Evolutionary conservation across 2,329 filamentous ascomycete genomes (phyloP), one percentile per base, ranked within the genome.

Genomic region (Trichoderma brevicompactum): DNA sequence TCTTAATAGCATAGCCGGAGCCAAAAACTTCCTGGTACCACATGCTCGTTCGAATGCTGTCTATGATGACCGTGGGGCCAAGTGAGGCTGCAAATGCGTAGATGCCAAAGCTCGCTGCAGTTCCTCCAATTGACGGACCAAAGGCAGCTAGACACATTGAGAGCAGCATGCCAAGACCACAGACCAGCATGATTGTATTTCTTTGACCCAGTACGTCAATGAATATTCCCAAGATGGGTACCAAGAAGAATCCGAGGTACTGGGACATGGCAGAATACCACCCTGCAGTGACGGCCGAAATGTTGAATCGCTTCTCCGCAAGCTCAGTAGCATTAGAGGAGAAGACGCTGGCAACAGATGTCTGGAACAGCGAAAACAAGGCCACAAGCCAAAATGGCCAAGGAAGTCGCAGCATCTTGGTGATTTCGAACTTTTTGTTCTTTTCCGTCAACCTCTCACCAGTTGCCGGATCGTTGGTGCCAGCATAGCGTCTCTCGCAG

Each of bases 21-120:
- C 86, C 86, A 65, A 88, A 89, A 0, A 86, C 83, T 2, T 83
- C 83, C 64, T 85, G 83, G 32, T 87, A 79, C 83, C 84, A 87
- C 73, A 89, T 82, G 0, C 81, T 80, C 0, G 86, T 87, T 15
- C 87, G 83, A 32, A 88, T 85, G 23, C 82, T 79, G 70, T 89
- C 86, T 60, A 89, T 87, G 65, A 88, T 85, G 3, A 82, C 78
- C 0, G 85, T 86, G 0, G 86, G 85, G 0, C 86, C 86, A 1
- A 88, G 77, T 0, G 80, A 82, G 5, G 76, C 77, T 0, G 85
- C 83, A 12, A 89, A 75, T 0, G 85, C 86, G 49, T 83, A 89
- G 19, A 89, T 80, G 1, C 83, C 87, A 41, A 88, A 88, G 0
- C 82, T 80, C 0, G 85, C 85, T 0, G 84, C 85, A 0, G 86